Base-by-base conservation (phyloP, 2,329 filamentous ascomycete species). In the Remersonia thermophila region DNA sequence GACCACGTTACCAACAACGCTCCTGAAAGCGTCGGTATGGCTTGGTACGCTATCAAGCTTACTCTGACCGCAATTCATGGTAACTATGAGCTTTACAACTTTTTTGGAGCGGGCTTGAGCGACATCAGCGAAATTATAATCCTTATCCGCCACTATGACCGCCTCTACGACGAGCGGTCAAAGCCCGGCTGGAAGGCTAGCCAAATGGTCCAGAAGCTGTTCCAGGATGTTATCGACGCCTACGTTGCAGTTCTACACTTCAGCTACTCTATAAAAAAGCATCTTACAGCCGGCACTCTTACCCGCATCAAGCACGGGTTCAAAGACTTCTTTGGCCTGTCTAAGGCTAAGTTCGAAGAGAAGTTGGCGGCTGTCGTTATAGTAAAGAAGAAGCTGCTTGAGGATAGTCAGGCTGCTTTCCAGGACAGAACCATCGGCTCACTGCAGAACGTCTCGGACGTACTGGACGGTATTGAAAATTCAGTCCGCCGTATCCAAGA, bases 81-180 rank as follows among this genome's bases (percentile, higher is more conserved):
- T 38, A 49, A 49, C 40, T 49, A 49, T 17, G 47, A 49, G 23
- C 40, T 49, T 10, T 49, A 49, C 40, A 46, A 37, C 13, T 46
- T 46, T 20, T 49, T 49, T 26, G 47, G 47, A 13, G 30, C 47
- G 5, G 45, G 45, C 26, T 27, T 49, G 26, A 44, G 37, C 33
- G 43, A 47, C 25, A 43, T 49, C 39, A 46, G 38, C 38, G 47
- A 49, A 37, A 46, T 49, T 31, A 49, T 49, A 45, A 42, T 49
- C 34, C 41, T 49, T 15, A 35, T 49, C 28, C 41, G 38, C 1
- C 47, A 49, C 35, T 45, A 49, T 36, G 47, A 49, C 28, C 34
- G 39, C 5, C 42, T 47, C 5, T 46, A 49, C 29, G 42, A 46
- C 33, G 42, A 50, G 35, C 20, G 44, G 13, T 18, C 13, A 29